Evolutionary conservation across 1,284 basidiomycete genomes (phyloP).

Genomic region (Leccinum pallidistipes): DNA sequence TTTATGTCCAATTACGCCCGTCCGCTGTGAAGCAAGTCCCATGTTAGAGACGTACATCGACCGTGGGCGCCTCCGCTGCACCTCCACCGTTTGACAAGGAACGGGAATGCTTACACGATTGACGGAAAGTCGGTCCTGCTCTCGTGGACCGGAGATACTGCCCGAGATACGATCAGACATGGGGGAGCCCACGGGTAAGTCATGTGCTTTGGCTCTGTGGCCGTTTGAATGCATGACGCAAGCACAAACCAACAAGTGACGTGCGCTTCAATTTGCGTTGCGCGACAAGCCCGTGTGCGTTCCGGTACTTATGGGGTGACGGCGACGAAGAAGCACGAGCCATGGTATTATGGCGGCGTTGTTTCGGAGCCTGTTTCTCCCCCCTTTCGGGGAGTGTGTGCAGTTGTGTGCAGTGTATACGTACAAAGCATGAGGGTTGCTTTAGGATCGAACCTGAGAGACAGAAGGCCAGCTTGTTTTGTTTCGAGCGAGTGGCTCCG

Average conservation of each 20-base stretch:
- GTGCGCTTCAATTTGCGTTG: not conserved
- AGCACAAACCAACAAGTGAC: not conserved
- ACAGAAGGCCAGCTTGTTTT: not conserved
- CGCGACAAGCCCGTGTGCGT: not conserved
- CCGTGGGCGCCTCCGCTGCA: constrained; percentile 1
- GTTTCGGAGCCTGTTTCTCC: not conserved
- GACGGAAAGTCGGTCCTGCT: not conserved
- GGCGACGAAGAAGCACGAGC: not conserved
- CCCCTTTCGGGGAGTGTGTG: not conserved
- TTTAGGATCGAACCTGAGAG: not conserved
- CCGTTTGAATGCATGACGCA: not conserved
- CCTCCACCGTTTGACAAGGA: not conserved
- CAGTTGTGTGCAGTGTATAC: constrained; percentile 1
- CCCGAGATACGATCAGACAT: constrained; percentile 9
- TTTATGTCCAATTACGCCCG: constrained; percentile 7
- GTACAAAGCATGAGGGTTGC: not conserved
- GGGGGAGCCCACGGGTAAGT: not conserved
- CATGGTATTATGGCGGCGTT: not conserved
- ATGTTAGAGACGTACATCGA: not conserved
- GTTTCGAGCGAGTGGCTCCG: not conserved
- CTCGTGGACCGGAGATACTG: constrained; percentile 1
- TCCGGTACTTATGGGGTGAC: not conserved
- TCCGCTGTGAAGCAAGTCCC: not conserved
- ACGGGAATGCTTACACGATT: not conserved
- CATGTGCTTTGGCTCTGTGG: constrained; percentile 1